phyloP scores from a whole-genome alignment of 805 yeast genomes.

The Lipomyces sp. region DNA sequence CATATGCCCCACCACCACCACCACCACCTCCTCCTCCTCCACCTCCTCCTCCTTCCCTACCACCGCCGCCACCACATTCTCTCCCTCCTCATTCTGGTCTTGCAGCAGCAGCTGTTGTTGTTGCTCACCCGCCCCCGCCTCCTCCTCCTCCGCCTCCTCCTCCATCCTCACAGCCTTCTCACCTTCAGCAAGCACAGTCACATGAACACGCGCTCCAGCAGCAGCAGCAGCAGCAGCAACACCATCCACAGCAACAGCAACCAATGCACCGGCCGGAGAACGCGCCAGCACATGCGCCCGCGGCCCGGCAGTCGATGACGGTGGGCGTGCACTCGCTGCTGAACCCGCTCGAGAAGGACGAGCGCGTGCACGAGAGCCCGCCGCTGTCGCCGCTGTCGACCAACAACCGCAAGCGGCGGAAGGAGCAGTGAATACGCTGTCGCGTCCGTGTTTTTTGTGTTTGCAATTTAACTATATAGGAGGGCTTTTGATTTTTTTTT shows the following conservation, averaged over 20 bases:
- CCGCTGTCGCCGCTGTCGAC: constrained; percentile 24
- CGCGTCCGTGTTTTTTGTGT: too few relatives aligned
- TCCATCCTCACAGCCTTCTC: neutral
- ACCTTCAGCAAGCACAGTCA: neutral
- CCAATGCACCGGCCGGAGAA: neutral
- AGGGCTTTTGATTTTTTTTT: too few relatives aligned
- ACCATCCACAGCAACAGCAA: neutral
- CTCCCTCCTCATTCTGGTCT: neutral
- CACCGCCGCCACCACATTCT: constrained; percentile 2
- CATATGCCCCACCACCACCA: constrained; percentile 8
- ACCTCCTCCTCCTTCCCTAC: neutral
- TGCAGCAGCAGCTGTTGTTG: neutral
- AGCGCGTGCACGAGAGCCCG: constrained; percentile 18
- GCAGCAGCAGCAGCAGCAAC: constrained; percentile 7
- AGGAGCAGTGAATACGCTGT: constrained; percentile 9
- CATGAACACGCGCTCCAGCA: constrained; percentile 1
- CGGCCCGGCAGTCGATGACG: constrained; percentile 4
- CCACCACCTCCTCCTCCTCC: constrained; percentile 3
- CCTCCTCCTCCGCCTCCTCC: too few relatives aligned
- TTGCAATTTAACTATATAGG: too few relatives aligned
- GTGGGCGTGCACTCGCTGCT: constrained; percentile 24
- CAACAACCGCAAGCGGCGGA: constrained; percentile 23
- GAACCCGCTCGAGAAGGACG: constrained; percentile 23
- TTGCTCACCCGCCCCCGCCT: too few relatives aligned
- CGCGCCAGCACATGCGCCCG: neutral